Percentiles rank a stretch among this genome's conserved stretches.
Evolutionary conservation across 331 rosid genomes (phyloP).

Genomic region (Stylosanthes scabra): DNA sequence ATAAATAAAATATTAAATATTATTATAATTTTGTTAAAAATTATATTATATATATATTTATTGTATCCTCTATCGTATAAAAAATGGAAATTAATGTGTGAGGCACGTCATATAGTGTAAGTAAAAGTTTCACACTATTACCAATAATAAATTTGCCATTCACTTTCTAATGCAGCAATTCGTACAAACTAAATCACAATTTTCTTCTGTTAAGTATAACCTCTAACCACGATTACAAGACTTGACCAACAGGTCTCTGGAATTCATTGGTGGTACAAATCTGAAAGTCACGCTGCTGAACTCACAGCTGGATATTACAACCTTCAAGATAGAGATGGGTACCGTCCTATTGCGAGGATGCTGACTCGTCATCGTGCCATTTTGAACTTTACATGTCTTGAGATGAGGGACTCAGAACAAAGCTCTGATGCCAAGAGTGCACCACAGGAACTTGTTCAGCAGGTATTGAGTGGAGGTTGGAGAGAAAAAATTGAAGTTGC

Average conservation of each 20-base stretch:
- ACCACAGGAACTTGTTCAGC: slow-evolving; percentile 89
- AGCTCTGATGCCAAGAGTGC: slow-evolving; percentile 64
- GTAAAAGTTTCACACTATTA: too few species aligned
- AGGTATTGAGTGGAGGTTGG: slow-evolving; percentile 92
- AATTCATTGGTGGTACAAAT: slow-evolving; percentile 92
- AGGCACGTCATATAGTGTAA: too few species aligned
- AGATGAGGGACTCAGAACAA: slow-evolving; percentile 88
- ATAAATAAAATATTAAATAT: too few species aligned
- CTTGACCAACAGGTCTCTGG: slow-evolving; percentile 74
- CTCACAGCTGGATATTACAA: slow-evolving; percentile 89
- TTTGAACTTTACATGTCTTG: slow-evolving; percentile 85
- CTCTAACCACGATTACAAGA: slow-evolving; percentile 40
- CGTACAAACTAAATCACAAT: background rate
- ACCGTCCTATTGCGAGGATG: slow-evolving; percentile 80
- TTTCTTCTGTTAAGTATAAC: slow-evolving; percentile 16
- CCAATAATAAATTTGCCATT: too few species aligned
- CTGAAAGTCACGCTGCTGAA: slow-evolving; percentile 78
- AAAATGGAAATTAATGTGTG: too few species aligned
- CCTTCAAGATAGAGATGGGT: slow-evolving; percentile 76
- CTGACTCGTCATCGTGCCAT: slow-evolving; percentile 71
- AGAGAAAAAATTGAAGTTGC: slow-evolving; percentile 82
- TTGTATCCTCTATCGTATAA: too few species aligned
- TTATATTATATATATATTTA: too few species aligned
- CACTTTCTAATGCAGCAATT: too few species aligned
- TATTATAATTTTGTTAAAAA: too few species aligned